Base-by-base conservation (phyloP, 352 stramenopile species). In the Aphanomyces astaci region DNA sequence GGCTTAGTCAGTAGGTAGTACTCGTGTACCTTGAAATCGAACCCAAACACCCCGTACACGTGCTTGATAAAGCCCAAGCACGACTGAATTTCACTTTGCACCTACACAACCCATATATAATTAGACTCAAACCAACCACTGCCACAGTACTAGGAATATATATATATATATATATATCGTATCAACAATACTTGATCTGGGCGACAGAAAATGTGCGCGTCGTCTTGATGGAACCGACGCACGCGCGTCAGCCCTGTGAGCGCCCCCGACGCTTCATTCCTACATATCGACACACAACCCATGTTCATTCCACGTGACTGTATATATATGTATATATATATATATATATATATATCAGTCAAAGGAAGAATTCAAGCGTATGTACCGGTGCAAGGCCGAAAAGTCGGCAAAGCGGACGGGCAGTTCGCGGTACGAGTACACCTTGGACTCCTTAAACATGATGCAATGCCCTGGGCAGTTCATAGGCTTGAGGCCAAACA, bases 401-500 rank as follows among this genome's bases (percentile, higher is more conserved):
- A 98, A 96, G 74, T 99, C 96, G 1, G 89, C 96, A 71, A 96
- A 95, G 27, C 93, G 87, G 53, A 98, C 86, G 13, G 94, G 94
- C 45, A 99, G 76, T 63, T 98, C 96, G 49, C 94, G 87, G 78
- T 99, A 99, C 31, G 92, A 98, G 63, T 96, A 94, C 65, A 97
- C 86, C 46, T 82, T 85, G 13, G 86, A 79, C 78, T 98, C 93
- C 55, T 97, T 97, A 78, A 97, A 99, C 64, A 99, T 87, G 22
- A 99, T 78, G 73, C 95, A 98, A 76, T 99, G 96, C 56, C 97
- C 97, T 0, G 96, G 96, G 67, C 96, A 99, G 80, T 99, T 99
- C 96, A 99, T 99, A 27, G 96, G 96, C 74, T 98, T 98, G 70
- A 99, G 89, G 59, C 97, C 96, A 76, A 98, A 99, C 45, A 96